Percentiles rank a stretch among this genome's conserved stretches.
These are phyloP conservation scores for Annulohypoxylon nitens DNA, from an alignment of 495 filamentous ascomycete species.

Conservation along the genomic window DNA sequence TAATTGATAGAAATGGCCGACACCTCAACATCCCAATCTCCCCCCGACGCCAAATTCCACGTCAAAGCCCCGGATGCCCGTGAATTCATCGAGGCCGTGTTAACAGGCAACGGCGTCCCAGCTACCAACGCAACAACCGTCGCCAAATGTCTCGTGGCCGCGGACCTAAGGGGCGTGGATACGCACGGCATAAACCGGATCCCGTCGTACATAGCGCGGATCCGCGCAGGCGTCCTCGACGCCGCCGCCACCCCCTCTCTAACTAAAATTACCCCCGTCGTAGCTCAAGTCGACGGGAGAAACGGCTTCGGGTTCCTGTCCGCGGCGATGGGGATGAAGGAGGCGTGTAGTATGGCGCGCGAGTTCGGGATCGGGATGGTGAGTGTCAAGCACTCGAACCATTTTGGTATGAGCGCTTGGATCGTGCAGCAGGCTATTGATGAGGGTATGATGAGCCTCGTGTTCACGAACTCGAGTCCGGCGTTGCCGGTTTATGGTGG, in stretches of 20 bases:
- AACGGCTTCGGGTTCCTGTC: slow-evolving; percentile 83
- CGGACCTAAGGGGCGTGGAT: slow-evolving; percentile 83
- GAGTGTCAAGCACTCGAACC: slow-evolving; percentile 78
- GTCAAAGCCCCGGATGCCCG: slow-evolving; percentile 35
- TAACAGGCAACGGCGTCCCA: slow-evolving; percentile 66
- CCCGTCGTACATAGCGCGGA: slow-evolving; percentile 78
- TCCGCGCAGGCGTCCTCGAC: slow-evolving; percentile 74
- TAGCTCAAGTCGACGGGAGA: slow-evolving; percentile 73
- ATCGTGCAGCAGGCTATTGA: slow-evolving; percentile 80
- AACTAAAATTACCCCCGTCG: slow-evolving; percentile 72
- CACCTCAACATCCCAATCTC: slow-evolving; percentile 20
- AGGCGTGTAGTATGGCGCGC: slow-evolving; percentile 73
- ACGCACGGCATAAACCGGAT: slow-evolving; percentile 83
- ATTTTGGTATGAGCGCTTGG: slow-evolving; percentile 87
- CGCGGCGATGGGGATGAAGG: slow-evolving; percentile 71
- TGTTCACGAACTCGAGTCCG: slow-evolving; percentile 84
- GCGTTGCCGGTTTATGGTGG: slow-evolving; percentile 82
- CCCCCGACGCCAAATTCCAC: slow-evolving; percentile 31
- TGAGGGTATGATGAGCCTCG: slow-evolving; percentile 77
- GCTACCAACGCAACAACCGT: slow-evolving; percentile 67
- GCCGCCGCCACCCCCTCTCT: slow-evolving; percentile 68
- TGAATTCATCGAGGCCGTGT: slow-evolving; percentile 40
- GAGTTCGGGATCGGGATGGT: slow-evolving; percentile 80
- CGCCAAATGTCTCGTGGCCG: slow-evolving; percentile 73
- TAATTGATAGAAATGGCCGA: slow-evolving; percentile 39